phyloP scores from a whole-genome alignment of 805 yeast genomes.

The Candida maris region DNA sequence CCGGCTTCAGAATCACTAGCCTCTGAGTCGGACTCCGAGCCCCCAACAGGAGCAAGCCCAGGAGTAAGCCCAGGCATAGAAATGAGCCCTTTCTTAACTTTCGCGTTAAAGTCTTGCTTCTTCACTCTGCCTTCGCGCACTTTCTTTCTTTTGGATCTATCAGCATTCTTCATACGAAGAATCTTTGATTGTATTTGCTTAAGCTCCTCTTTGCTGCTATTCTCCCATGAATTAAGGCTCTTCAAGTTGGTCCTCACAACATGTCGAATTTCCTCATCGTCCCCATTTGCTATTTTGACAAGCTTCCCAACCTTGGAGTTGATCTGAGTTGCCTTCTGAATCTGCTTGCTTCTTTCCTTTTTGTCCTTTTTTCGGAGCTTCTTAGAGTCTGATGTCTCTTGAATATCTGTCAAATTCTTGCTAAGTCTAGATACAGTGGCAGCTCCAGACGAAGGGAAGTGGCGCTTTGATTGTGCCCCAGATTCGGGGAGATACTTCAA shows the following conservation, averaged over 20 bases:
- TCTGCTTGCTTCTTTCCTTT: conserved; percentile 14
- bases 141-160: conserved; percentile 35
- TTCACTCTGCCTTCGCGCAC: conserved; percentile 30
- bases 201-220: conserved; percentile 36
- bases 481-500: conserved; percentile 24
- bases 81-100: conserved; percentile 41
- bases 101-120: conserved; percentile 35
- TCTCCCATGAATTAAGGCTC: conserved; percentile 40
- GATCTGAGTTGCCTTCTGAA: conserved; percentile 11
- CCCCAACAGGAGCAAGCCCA: conserved; percentile 80
- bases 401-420: conserved; percentile 15
- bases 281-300: conserved; percentile 22
- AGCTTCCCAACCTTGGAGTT: conserved; percentile 19
- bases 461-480: not conserved
- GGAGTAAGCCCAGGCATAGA: conserved; percentile 71
- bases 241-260: conserved; percentile 39
- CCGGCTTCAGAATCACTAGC: conserved; percentile 19
- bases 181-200: conserved; percentile 40
- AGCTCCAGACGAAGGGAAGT: conserved; percentile 20
- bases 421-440: conserved; percentile 24
- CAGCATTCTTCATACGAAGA: conserved; percentile 40
- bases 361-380: conserved; percentile 20
- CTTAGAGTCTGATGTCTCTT: conserved; percentile 12
- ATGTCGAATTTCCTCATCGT: conserved; percentile 33
- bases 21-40: conserved; percentile 46